phyloP scores from a whole-genome alignment of 352 stramenopile genomes.

The Pythium coloratum region DNA sequence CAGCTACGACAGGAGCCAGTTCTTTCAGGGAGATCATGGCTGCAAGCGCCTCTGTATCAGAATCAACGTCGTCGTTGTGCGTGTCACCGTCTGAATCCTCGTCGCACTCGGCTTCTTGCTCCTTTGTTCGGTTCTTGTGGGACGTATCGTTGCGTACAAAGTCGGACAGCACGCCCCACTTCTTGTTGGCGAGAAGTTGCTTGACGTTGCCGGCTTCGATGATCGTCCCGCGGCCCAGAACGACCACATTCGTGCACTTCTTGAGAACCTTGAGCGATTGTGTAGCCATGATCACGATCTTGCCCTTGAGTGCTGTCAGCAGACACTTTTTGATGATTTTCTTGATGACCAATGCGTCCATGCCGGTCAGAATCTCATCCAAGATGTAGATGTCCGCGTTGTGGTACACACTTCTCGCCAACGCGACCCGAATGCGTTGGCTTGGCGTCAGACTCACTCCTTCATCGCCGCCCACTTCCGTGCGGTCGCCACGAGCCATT shows the following conservation, averaged over 20 bases:
- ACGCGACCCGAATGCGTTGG: constrained; percentile 86
- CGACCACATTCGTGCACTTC: constrained; percentile 60
- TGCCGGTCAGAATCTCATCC: constrained; percentile 93
- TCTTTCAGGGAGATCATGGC: not conserved
- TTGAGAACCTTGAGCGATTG: constrained; percentile 62
- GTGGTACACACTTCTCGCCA: constrained; percentile 82
- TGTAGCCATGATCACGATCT: constrained; percentile 86
- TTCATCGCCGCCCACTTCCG: constrained; percentile 94
- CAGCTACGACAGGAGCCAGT: constrained; percentile 10
- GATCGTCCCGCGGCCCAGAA: constrained; percentile 43
- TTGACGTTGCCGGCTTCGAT: constrained; percentile 24
- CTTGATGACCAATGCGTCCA: constrained; percentile 94
- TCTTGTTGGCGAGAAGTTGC: constrained; percentile 23
- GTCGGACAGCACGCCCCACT: constrained; percentile 39
- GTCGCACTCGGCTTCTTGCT: constrained; percentile 15
- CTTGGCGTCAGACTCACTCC: constrained; percentile 94
- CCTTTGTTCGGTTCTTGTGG: constrained; percentile 34
- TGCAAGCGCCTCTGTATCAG: not conserved
- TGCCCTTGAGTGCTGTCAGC: constrained; percentile 51
- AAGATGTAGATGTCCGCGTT: constrained; percentile 90
- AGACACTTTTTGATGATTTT: constrained; percentile 89
- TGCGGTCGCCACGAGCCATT: constrained; percentile 87
- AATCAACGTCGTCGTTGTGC: constrained; percentile 7
- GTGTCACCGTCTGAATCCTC: constrained; percentile 34
- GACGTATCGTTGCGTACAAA: constrained; percentile 56